A percentile compares a stretch with the other conserved stretches of the same genome.
Evolutionary conservation across 495 filamentous ascomycete species (phyloP).

Genomic region (Tuber brumale): DNA sequence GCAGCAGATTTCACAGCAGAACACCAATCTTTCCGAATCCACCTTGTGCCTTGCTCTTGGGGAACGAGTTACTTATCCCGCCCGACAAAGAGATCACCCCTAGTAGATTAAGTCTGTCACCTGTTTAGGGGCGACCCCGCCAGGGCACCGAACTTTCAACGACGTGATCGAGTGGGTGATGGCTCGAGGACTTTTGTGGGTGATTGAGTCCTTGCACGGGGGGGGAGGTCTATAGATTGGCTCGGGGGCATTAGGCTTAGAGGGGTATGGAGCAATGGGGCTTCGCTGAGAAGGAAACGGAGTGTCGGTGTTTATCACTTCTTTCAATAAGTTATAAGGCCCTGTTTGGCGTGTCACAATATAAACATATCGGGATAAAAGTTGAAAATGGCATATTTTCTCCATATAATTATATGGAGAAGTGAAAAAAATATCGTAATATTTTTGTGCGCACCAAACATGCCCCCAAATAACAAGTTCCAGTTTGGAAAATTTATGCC

Average conservation of each 20-base stretch:
- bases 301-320: not conserved
- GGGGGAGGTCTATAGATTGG: not conserved
- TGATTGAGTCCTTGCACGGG: not conserved
- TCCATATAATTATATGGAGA: too few relatives aligned
- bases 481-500: too few relatives aligned
- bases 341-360: too few relatives aligned
- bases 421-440: too few relatives aligned
- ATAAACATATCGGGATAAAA: too few relatives aligned
- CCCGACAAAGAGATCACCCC: not conserved
- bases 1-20: not conserved
- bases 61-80: not conserved
- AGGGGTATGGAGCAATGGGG: not conserved
- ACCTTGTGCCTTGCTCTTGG: not conserved
- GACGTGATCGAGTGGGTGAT: not conserved
- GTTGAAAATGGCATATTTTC: too few relatives aligned
- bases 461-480: too few relatives aligned
- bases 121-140: not conserved
- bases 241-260: not conserved
- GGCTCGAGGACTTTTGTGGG: not conserved
- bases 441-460: too few relatives aligned
- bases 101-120: not conserved
- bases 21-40: not conserved
- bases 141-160: not conserved
- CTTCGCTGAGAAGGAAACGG: not conserved
- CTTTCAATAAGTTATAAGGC: not conserved